phyloP scores from a whole-genome alignment of 441 rosid species.

The Hura crepitans region DNA sequence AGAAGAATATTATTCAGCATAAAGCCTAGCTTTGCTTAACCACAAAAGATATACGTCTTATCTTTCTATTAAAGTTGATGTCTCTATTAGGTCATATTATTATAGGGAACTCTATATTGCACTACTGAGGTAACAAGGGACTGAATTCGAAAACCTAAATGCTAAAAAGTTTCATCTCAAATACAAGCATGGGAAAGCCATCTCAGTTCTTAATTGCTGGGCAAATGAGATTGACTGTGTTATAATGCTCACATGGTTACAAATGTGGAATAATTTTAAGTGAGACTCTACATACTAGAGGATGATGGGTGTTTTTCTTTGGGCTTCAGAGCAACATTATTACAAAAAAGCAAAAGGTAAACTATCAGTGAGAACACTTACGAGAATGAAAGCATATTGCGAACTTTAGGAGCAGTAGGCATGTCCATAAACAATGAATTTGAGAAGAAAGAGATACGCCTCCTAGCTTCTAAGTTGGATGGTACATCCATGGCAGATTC shows the following conservation, averaged over 20 bases:
- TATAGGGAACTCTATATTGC: neutral
- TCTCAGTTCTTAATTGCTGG: neutral
- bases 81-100: neutral
- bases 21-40: neutral
- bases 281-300: neutral
- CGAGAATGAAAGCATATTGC: constrained; percentile 99
- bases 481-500: constrained; percentile 99
- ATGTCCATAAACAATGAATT: constrained; percentile 98
- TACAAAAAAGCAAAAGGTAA: neutral
- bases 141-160: neutral
- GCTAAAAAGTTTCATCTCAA: neutral
- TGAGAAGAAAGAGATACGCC: constrained; percentile 97
- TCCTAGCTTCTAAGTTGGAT: constrained; percentile 95
- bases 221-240: neutral
- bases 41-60: neutral
- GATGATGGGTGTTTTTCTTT: neutral
- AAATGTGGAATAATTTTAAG: neutral
- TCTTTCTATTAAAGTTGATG: neutral
- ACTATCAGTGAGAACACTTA: constrained; percentile 34
- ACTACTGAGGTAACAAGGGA: neutral
- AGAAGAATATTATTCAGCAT: neutral
- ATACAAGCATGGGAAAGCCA: neutral
- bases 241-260: neutral
- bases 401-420: constrained; percentile 99
- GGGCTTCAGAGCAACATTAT: neutral